Percentiles rank a stretch among this genome's conserved stretches.
Evolutionary conservation across 305 asterid species (phyloP).

Genomic region (Solanum hybrid): DNA sequence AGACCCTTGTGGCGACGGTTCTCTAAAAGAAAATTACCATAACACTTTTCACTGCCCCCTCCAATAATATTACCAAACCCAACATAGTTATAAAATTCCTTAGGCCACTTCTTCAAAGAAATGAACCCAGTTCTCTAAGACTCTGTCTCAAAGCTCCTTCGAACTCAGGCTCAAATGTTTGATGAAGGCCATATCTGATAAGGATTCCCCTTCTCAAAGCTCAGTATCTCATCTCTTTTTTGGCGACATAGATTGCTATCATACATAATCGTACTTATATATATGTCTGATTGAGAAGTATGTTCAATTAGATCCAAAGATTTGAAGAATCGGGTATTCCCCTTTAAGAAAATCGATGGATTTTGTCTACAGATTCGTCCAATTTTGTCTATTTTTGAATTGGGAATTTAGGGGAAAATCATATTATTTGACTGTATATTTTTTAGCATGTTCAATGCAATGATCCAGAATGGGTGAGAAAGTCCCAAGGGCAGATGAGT

Average conservation of each 20-base stretch:
- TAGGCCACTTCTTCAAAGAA: too few species aligned
- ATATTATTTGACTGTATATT: background rate
- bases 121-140: too few species aligned
- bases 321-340: background rate
- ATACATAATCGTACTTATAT: background rate
- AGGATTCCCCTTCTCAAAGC: too few species aligned
- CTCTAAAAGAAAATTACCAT: too few species aligned
- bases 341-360: background rate
- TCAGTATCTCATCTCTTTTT: background rate
- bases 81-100: too few species aligned
- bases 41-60: too few species aligned
- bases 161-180: too few species aligned
- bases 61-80: background rate
- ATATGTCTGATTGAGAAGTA: too few species aligned
- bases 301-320: background rate
- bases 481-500: constrained; percentile 95
- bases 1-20: background rate
- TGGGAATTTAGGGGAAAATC: background rate
- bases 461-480: constrained; percentile 80
- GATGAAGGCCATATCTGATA: too few species aligned
- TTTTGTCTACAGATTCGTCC: background rate
- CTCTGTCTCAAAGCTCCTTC: too few species aligned
- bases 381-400: background rate
- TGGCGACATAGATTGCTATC: background rate
- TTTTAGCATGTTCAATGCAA: constrained; percentile 54